Evolutionary conservation across 257 asterid species (phyloP), one percentile per base, ranked within the genome.

Genomic region (Eucommia ulmoides): DNA sequence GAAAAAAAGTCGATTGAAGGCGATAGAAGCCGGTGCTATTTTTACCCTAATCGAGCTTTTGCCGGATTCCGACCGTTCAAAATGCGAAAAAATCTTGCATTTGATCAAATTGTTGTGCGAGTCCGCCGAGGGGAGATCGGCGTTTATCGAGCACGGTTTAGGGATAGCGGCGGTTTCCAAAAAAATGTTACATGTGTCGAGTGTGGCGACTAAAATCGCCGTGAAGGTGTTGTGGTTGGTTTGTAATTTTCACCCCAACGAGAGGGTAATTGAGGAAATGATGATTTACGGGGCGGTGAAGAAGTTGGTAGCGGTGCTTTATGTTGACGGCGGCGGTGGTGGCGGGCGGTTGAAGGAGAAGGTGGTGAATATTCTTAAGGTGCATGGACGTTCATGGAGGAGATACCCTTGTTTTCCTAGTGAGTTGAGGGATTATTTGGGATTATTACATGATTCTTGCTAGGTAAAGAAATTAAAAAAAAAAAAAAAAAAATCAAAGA

Each of bases 251-350:
- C 85, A 88, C 48, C 68, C 93, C 17, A 72, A 71, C 19, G 89
- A 88, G 22, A 71, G 46, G 63, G 93, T 88, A 55, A 20, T 84
- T 67, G 95, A 88, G 70, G 97, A 88, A 14, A 74, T 88, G 81
- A 35, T 88, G 66, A 25, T 65, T 35, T 79, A 61, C 24, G 97
- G 95, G 21, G 62, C 80, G 35, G 87, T 84, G 55, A 65, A 72
- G 56, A 88, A 73, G 56, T 66, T 88, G 45, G 84, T 84, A 73
- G 66, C 81, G 22, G 62, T 84, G 65, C 51, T 82, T 63, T 79
- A 79, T 53, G 50, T 77, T 1, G 20, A 16, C 38, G 38, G 8
- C 8, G 38, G 8, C 38, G n/a, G n/a, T 35, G 64, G 69, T 41
- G 81, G 78, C 3, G 58, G 62, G 47, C 60, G 81, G 19, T 19